Evolutionary conservation across 768 basidiomycete species (phyloP).

Genomic region (Lyophyllum semitale): DNA sequence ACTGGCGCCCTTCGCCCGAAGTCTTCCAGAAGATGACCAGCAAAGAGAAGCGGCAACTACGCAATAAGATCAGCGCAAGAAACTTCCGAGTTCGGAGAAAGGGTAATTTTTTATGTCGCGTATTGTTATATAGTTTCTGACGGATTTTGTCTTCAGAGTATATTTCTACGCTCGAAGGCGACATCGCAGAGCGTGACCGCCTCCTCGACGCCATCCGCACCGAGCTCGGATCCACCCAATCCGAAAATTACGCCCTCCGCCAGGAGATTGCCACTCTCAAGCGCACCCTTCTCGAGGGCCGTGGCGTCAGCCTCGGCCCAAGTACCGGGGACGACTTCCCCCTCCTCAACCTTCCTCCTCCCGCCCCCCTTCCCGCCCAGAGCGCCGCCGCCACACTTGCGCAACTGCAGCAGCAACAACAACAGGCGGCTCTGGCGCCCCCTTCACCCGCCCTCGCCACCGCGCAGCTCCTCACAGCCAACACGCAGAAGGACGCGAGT

Average conservation of each 20-base stretch:
- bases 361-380: conserved; percentile 45
- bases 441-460: conserved; percentile 13
- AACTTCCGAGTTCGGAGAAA: conserved; percentile 96
- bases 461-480: conserved; percentile 50
- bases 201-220: conserved; percentile 85
- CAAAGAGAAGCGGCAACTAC: conserved; percentile 93
- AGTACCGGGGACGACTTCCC: conserved; percentile 23
- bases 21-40: conserved; percentile 94
- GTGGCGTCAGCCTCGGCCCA: conserved; percentile 37
- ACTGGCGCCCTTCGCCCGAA: conserved; percentile 87
- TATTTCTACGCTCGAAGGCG: conserved; percentile 89
- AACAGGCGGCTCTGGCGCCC: conserved; percentile 19
- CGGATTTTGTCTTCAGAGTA: too few species aligned
- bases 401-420: conserved; percentile 5
- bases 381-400: conserved; percentile 39
- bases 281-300: conserved; percentile 70
- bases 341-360: conserved; percentile 49
- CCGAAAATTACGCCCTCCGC: conserved; percentile 82
- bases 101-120: conserved; percentile 62
- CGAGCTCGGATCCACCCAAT: conserved; percentile 77
- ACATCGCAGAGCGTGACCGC: conserved; percentile 89
- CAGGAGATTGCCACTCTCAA: conserved; percentile 78
- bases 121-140: too few species aligned
- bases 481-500: conserved; percentile 77
- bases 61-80: conserved; percentile 96